Evolutionary conservation across 352 stramenopile genomes (phyloP).

Genomic region (Globisporangium ultimum): DNA sequence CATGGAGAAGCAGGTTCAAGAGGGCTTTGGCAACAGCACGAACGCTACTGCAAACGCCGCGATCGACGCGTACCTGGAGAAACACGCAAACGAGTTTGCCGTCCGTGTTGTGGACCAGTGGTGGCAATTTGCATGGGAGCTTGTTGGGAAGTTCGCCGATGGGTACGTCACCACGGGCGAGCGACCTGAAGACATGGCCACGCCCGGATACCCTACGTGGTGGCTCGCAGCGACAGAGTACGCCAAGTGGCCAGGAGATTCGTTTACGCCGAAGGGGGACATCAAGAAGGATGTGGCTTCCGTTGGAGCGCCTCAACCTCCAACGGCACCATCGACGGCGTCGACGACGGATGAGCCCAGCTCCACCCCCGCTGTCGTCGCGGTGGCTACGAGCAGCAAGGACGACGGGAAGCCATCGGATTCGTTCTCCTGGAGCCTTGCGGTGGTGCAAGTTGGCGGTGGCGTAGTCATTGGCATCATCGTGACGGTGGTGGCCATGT

Average conservation of each 20-base stretch:
- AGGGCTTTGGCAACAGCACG: slow-evolving; percentile 10
- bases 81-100: slow-evolving; percentile 38
- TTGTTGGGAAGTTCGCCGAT: slow-evolving; percentile 50
- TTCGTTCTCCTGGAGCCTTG: background rate
- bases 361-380: background rate
- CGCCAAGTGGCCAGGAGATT: slow-evolving; percentile 41
- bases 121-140: slow-evolving; percentile 53
- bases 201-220: slow-evolving; percentile 46
- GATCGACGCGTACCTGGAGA: slow-evolving; percentile 26
- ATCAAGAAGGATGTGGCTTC: slow-evolving; percentile 20
- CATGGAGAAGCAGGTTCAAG: slow-evolving; percentile 22
- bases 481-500: slow-evolving; percentile 27
- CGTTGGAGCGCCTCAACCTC: background rate
- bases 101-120: slow-evolving; percentile 35
- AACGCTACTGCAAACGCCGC: background rate
- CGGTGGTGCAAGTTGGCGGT: slow-evolving; percentile 17
- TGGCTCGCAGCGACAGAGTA: slow-evolving; percentile 40
- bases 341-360: background rate
- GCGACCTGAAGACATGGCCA: slow-evolving; percentile 30
- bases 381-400: background rate
- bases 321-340: slow-evolving; percentile 5
- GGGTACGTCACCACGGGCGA: slow-evolving; percentile 59
- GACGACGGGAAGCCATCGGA: background rate
- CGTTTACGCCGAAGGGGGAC: slow-evolving; percentile 23
- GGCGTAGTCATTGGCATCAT: slow-evolving; percentile 27